Percentiles rank a stretch among this genome's conserved stretches.
Conservation (phyloP, 108 stramenopile genomes). For the Fistulifera solaris region DNA sequence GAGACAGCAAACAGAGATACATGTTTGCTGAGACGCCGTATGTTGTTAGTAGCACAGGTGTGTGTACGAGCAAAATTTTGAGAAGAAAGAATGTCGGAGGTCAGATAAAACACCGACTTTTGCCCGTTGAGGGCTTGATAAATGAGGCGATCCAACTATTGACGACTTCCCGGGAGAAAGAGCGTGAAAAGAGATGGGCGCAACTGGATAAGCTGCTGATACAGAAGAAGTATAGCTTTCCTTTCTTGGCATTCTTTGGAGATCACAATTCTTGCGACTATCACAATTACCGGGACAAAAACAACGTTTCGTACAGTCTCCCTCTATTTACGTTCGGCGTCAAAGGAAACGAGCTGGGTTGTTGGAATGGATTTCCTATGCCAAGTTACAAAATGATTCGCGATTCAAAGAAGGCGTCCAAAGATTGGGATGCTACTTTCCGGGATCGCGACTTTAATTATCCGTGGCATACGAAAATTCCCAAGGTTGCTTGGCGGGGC, state of each 20-base stretch:
- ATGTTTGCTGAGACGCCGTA: too few species aligned
- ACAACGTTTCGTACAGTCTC: background rate
- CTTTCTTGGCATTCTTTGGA: background rate
- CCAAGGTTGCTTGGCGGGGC: background rate
- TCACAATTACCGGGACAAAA: background rate
- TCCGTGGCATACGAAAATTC: background rate
- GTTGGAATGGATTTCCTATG: background rate
- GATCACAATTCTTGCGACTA: background rate
- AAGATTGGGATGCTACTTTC: background rate
- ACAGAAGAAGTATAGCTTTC: background rate
- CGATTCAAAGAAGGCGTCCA: background rate
- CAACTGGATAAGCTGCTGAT: too few species aligned
- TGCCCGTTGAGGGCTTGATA: too few species aligned
- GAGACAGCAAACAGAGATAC: too few species aligned
- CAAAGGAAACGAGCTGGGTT: background rate
- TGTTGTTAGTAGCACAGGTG: too few species aligned
- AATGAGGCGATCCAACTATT: too few species aligned
- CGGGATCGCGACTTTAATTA: background rate
- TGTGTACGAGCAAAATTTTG: too few species aligned
- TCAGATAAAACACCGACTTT: too few species aligned
- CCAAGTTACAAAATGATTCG: conserved; percentile 2
- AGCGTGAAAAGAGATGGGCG: too few species aligned
- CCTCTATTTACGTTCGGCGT: background rate
- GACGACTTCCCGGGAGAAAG: too few species aligned
- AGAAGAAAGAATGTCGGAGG: too few species aligned